Evolutionary conservation across 768 basidiomycete species (phyloP), one percentile per base, ranked within the genome.

Genomic region (Clavaria fumosa): DNA sequence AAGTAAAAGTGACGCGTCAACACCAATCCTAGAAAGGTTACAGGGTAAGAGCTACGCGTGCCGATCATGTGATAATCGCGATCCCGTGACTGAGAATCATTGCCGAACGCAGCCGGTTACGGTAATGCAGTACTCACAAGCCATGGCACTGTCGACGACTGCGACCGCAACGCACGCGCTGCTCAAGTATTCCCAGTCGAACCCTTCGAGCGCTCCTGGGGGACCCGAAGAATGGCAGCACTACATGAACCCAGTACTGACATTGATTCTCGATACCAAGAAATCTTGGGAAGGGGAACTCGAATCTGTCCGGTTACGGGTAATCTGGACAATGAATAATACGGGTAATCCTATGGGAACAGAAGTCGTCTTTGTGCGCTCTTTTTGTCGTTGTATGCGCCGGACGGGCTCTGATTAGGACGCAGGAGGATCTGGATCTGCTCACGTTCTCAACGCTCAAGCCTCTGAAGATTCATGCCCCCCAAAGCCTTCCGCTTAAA

Each of bases 391-490:
- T 21, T 18, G 23, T 40, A 19, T 32, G 27, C 34, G 37, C 30
- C 39, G 43, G 14, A 39, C 14, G 26, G 30, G 23, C 5, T 32
- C 27, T 43, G 40, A 28, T 40, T 40, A 36, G 28, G 7, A 44
- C 47, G 19, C 50, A 86, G 83, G 83, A 86, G 56, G 79, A 86
- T 50, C 44, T 86, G 26, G 82, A 86, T 45, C 56, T 86, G 15
- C 56, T 84, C 18, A 64, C 72, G 2, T 79, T 81, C 51, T 79
- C 80, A 3, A 17, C 33, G 12, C 18, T 12, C 9, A 21, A 14
- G 23, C 10, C 48, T 53, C 18, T 40, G 43, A 38, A 53, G 44
- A 47, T 58, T 51, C 42, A 59, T 47, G 31, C 57, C 38, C 30
- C 59, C 9, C 74, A 78, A 45, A 68, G 69, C 17, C 62, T 78